These are phyloP conservation scores for Penicillium odoratum DNA, from an alignment of 495 filamentous ascomycete genomes.

Conservation along the genomic window DNA sequence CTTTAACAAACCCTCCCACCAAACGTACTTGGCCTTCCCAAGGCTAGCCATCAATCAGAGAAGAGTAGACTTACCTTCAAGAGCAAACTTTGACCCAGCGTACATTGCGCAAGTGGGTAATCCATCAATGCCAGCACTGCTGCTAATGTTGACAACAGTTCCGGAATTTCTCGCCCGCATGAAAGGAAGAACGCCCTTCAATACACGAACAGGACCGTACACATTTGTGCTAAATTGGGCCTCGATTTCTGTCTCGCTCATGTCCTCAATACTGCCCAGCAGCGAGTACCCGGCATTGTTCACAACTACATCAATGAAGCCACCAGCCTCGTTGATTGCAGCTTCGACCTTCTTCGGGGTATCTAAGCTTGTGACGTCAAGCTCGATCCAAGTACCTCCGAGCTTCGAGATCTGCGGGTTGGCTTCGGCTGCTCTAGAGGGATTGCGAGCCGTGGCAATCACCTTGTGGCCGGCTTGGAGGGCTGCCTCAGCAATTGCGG, in stretches of 20 bases:
- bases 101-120: slow-evolving; percentile 48
- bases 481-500: no score
- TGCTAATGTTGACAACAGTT: slow-evolving; percentile 50
- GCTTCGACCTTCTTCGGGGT: slow-evolving; percentile 18
- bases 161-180: slow-evolving; percentile 43
- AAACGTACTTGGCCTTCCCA: no score
- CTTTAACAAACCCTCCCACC: no score
- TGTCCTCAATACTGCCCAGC: slow-evolving; percentile 18
- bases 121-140: slow-evolving; percentile 40
- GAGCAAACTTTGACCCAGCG: slow-evolving; percentile 53
- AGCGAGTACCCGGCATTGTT: slow-evolving; percentile 35
- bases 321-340: slow-evolving; percentile 15
- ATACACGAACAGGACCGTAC: slow-evolving; percentile 48
- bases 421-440: no score
- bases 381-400: slow-evolving; percentile 16
- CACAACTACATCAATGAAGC: slow-evolving; percentile 26
- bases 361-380: slow-evolving; percentile 45
- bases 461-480: no score
- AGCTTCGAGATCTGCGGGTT: slow-evolving; percentile 19
- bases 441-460: no score
- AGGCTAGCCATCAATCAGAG: no score
- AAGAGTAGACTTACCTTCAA: slow-evolving; percentile 34
- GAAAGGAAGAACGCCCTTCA: slow-evolving; percentile 48
- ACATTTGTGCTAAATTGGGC: slow-evolving; percentile 42
- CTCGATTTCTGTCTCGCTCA: slow-evolving; percentile 21